Evolutionary conservation across 345 rosid genomes (phyloP).

Genomic region (Citrus unshiu): DNA sequence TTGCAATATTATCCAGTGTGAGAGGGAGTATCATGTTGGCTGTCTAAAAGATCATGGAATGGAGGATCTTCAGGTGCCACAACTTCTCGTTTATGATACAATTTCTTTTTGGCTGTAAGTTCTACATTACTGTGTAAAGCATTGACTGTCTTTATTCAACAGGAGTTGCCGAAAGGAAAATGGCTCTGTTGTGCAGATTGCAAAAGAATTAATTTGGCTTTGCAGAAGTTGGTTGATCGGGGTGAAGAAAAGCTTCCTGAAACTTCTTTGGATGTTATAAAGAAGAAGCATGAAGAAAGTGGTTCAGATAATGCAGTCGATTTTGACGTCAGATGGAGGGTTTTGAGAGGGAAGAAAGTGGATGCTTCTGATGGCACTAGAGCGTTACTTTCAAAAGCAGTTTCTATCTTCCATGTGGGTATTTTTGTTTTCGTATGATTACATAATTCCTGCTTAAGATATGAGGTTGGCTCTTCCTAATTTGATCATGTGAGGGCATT

Average conservation of each 20-base stretch:
- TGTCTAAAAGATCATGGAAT: constrained; percentile 78
- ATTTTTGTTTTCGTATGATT: background rate
- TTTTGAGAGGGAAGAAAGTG: constrained; percentile 60
- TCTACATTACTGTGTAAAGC: background rate
- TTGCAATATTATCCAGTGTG: constrained; percentile 51
- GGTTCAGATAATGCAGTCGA: constrained; percentile 26
- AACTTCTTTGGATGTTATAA: constrained; percentile 43
- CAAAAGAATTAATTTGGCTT: constrained; percentile 42
- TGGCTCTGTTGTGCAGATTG: constrained; percentile 84
- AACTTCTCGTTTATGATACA: background rate
- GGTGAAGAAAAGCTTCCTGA: constrained; percentile 79
- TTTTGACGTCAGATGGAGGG: constrained; percentile 82
- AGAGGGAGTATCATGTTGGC: constrained; percentile 93
- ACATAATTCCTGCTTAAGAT: background rate
- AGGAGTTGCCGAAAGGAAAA: constrained; percentile 84
- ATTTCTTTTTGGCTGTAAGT: background rate
- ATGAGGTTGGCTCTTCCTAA: background rate
- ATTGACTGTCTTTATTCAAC: constrained; percentile 26
- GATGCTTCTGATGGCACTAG: constrained; percentile 47
- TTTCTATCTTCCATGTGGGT: constrained; percentile 76
- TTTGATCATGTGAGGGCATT: background rate
- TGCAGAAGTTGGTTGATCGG: constrained; percentile 46
- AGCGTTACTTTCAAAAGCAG: constrained; percentile 56
- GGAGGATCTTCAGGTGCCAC: constrained; percentile 71
- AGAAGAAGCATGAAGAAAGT: constrained; percentile 39